Conservation (phyloP, 345 rosid genomes). For the Balakata baccata region DNA sequence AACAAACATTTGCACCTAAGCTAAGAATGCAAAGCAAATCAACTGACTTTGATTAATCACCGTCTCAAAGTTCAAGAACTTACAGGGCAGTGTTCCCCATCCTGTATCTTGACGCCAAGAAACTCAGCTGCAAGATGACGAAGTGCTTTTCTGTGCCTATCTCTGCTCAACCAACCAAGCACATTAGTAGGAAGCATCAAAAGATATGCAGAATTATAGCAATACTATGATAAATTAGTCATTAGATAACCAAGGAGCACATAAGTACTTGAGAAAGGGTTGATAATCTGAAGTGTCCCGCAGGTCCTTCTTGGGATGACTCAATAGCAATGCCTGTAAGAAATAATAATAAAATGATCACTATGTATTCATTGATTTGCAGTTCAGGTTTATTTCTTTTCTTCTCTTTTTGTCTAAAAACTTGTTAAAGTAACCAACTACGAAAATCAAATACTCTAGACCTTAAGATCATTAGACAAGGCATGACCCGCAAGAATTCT, state of each 20-base stretch:
- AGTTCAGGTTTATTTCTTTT: background rate
- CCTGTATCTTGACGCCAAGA: conserved; percentile 81
- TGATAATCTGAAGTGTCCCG: conserved; percentile 79
- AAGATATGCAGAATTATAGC: conserved; percentile 2
- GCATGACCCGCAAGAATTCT: conserved; percentile 92
- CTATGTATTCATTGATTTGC: conserved; percentile 1
- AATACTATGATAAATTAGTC: conserved; percentile 2
- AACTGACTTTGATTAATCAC: background rate
- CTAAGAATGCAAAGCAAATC: background rate
- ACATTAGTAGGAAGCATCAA: conserved; percentile 4
- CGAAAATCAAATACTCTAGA: conserved; percentile 21
- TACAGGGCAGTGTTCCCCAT: conserved; percentile 95
- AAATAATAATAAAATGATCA: conserved; percentile 1
- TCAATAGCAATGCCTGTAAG: conserved; percentile 66
- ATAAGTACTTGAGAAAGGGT: conserved; percentile 68
- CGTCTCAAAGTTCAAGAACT: conserved; percentile 24
- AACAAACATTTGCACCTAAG: background rate
- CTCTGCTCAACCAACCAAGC: conserved; percentile 42
- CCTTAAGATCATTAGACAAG: conserved; percentile 94
- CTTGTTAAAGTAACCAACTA: background rate
- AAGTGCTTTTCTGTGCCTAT: conserved; percentile 57
- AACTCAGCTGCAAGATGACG: conserved; percentile 77
- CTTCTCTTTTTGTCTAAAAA: background rate
- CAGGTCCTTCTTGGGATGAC: conserved; percentile 75
- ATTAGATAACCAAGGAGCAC: conserved; percentile 4